Evolutionary conservation across 1,139 yeast genomes (phyloP).

Genomic region (Meyerozyma athensensis): DNA sequence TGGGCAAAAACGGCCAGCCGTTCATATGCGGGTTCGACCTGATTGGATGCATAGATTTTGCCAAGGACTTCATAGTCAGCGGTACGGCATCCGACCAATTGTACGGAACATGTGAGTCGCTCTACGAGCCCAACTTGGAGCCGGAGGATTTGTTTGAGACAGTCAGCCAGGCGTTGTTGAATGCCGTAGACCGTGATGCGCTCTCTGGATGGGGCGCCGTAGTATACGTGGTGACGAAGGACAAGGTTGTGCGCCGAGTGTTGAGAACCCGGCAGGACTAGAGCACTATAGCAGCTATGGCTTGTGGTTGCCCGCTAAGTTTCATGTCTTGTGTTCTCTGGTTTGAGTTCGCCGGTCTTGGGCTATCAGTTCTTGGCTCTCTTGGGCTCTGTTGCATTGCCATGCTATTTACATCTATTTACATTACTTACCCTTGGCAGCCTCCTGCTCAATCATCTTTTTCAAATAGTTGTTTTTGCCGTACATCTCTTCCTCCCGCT

Average conservation of each 20-base stretch:
- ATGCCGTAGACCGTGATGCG: constrained; percentile 97
- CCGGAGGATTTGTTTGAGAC: constrained; percentile 97
- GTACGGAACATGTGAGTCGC: constrained; percentile 98
- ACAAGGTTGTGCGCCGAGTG: constrained; percentile 80
- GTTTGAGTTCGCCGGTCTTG: no score
- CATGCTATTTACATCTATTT: background rate
- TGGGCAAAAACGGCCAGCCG: constrained; percentile 77
- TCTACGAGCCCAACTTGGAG: constrained; percentile 88
- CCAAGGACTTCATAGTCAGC: constrained; percentile 92
- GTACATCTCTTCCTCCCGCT: constrained; percentile 69
- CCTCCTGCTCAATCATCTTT: constrained; percentile 50
- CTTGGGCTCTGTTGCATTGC: no score
- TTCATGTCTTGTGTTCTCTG: no score
- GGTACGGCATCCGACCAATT: constrained; percentile 97
- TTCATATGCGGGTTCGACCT: constrained; percentile 94
- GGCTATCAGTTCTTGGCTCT: no score
- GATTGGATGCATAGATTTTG: constrained; percentile 94
- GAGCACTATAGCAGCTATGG: constrained; percentile 15
- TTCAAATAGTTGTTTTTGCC: constrained; percentile 74
- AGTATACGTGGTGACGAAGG: constrained; percentile 89
- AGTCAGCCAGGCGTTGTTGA: constrained; percentile 86
- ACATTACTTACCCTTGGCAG: constrained; percentile 11
- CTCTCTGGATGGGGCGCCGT: constrained; percentile 98
- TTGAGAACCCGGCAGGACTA: constrained; percentile 92
- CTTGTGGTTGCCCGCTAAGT: no score